Evolutionary conservation across 177 flowering plant species (phyloP).

Genomic region (Vitis hybrid): DNA sequence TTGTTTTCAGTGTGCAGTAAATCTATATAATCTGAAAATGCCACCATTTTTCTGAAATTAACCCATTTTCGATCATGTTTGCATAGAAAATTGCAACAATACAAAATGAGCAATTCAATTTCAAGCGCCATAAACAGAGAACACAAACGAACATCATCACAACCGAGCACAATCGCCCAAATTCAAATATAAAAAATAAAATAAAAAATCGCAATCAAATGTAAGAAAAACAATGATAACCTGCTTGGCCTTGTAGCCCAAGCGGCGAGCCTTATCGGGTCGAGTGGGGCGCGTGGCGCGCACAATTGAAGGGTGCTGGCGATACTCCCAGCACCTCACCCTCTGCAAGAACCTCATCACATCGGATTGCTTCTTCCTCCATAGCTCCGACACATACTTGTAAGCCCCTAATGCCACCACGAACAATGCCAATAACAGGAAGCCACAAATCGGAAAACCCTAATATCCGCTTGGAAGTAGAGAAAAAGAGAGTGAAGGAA

Average conservation of each 20-base stretch:
- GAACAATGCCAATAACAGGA: not conserved
- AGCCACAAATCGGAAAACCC: not conserved
- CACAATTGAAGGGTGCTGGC: constrained; percentile 38
- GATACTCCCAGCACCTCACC: constrained; percentile 44
- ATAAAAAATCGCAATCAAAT: not conserved
- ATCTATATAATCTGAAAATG: too few species aligned
- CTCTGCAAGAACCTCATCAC: constrained; percentile 40
- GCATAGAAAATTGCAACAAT: too few species aligned
- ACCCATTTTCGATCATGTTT: too few species aligned
- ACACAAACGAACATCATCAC: too few species aligned
- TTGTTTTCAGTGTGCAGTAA: too few species aligned
- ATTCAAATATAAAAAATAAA: not conserved
- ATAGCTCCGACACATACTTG: constrained; percentile 39
- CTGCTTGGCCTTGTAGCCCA: constrained; percentile 46
- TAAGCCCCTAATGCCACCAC: constrained; percentile 24
- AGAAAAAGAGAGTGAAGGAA: not conserved
- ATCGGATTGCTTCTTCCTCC: constrained; percentile 44
- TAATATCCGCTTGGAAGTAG: not conserved
- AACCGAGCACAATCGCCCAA: too few species aligned
- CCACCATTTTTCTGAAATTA: too few species aligned
- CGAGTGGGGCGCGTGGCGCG: constrained; percentile 36
- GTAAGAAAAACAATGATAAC: constrained; percentile 8
- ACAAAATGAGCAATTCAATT: too few species aligned
- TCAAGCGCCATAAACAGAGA: too few species aligned
- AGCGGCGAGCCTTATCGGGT: constrained; percentile 35